Base-by-base conservation (phyloP, 1,284 basidiomycete species). In the Taiwanofungus camphoratus region DNA sequence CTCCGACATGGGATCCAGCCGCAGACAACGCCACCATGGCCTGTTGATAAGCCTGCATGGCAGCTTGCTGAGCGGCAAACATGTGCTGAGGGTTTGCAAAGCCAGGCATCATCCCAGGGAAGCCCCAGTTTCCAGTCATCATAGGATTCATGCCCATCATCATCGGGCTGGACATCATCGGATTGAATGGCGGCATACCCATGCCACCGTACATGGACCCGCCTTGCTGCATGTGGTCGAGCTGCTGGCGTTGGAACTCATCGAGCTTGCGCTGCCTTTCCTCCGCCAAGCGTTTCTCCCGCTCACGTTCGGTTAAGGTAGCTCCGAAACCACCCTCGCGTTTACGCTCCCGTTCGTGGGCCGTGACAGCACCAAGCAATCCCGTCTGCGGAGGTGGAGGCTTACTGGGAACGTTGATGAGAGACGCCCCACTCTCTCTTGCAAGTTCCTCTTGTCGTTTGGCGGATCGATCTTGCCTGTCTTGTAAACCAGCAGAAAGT, bases 301-400 rank as follows among this genome's bases (percentile, higher is more conserved):
- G 79, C 65, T 98, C 94, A 29, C 93, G 79, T 67, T 98, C 94
- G 1, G 95, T 98, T 53, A 99, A 69, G 2, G 91, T 81, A 22
- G 94, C 93, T 44, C 95, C 95, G 23, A 96, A 79, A 20, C 95
- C 95, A 42, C 95, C 94, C 39, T 95, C 91, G 30, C 91, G 82
- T 63, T 95, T 93, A 51, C 92, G 77, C 49, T 98, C 94, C 44
- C 90, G 78, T 66, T 99, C 93, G 63, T 96, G 92, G 15, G 87
- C 90, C 20, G 92, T 92, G 55, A 99, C 94, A 2, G 94, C 94
- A 18, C 95, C 95, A 36, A 99, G 78, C 27, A 99, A 77, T 29
- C 96, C 96, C 26, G 90, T 92, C 64, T 96, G 92, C 7, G 96
- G 95, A 1, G 92, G 92, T 3, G 92, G 92, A 0, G 94, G 92